A percentile compares a stretch with the other conserved stretches of the same genome.
Conservation (phyloP, 495 filamentous ascomycete genomes). For the Annulohypoxylon stygium region DNA sequence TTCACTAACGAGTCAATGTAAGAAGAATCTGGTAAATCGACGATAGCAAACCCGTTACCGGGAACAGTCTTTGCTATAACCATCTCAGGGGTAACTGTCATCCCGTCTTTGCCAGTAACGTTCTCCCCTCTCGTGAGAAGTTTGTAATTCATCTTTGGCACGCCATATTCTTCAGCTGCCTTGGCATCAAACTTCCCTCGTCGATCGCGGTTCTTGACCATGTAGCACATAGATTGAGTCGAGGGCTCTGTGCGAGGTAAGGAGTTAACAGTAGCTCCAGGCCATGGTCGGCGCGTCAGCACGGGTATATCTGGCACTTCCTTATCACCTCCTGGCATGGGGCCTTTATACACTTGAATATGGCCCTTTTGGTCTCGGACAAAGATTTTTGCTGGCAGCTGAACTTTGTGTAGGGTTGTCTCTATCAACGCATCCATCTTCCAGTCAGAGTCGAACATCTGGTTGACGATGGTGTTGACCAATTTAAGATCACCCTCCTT, state of each 20-base stretch:
- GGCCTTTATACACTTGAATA: conserved; percentile 75
- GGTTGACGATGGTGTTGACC: conserved; percentile 70
- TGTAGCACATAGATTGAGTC: conserved; percentile 81
- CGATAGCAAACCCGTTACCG: conserved; percentile 75
- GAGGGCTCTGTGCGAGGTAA: conserved; percentile 76
- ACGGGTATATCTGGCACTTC: conserved; percentile 76
- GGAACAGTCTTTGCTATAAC: conserved; percentile 56
- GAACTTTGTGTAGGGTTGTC: conserved; percentile 72
- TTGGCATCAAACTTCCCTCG: conserved; percentile 82
- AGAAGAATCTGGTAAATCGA: conserved; percentile 77
- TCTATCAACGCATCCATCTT: conserved; percentile 75
- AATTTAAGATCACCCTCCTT: conserved; percentile 62
- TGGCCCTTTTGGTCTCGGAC: conserved; percentile 74
- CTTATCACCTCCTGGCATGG: conserved; percentile 64
- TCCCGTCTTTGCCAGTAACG: conserved; percentile 67
- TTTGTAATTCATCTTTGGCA: conserved; percentile 67
- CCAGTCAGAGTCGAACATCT: conserved; percentile 90
- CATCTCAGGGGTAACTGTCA: conserved; percentile 68
- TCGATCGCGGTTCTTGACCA: conserved; percentile 78
- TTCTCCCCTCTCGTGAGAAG: conserved; percentile 64
- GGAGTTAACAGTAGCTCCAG: conserved; percentile 71
- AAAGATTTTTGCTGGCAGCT: conserved; percentile 77
- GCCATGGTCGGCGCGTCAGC: conserved; percentile 84
- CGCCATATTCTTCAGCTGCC: conserved; percentile 71
- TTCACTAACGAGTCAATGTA: conserved; percentile 76